Percentiles rank a stretch among this genome's conserved stretches.
phyloP scores from a whole-genome alignment of 2,329 filamentous ascomycete genomes.

The Pestalotiopsis fici region DNA sequence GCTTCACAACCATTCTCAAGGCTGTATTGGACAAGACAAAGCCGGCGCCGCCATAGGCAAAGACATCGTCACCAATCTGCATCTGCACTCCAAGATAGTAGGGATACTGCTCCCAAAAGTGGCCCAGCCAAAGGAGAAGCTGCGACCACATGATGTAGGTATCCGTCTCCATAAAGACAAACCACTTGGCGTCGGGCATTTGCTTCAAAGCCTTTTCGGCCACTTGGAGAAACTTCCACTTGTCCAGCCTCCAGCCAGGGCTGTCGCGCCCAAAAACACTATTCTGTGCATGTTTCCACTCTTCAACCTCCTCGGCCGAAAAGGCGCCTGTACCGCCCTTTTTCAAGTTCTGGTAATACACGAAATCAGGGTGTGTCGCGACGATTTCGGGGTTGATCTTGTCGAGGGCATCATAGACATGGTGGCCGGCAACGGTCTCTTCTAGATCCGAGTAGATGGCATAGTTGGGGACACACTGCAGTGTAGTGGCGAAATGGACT shows the following conservation, averaged over 20 bases:
- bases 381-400: conserved; percentile 41
- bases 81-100: conserved; percentile 57
- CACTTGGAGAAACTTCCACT: conserved; percentile 60
- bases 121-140: conserved; percentile 52
- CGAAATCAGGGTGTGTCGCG: conserved; percentile 45
- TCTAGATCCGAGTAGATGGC: conserved; percentile 61
- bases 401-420: conserved; percentile 50
- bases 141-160: conserved; percentile 58
- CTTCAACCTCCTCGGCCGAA: conserved; percentile 27
- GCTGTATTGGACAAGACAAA: conserved; percentile 52
- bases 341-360: conserved; percentile 50
- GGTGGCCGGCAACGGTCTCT: conserved; percentile 50
- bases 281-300: conserved; percentile 30
- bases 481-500: conserved; percentile 52
- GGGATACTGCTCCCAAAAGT: conserved; percentile 47
- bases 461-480: conserved; percentile 56
- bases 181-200: conserved; percentile 54
- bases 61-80: conserved; percentile 49
- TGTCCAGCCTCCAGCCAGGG: conserved; percentile 52
- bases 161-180: conserved; percentile 60
- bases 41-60: conserved; percentile 54
- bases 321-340: conserved; percentile 42
- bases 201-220: conserved; percentile 45
- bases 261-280: conserved; percentile 39
- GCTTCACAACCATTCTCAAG: conserved; percentile 42